These are phyloP conservation scores for Symbiodinium natans DNA, from an alignment of 73 alveolate species.

Conservation along the genomic window DNA sequence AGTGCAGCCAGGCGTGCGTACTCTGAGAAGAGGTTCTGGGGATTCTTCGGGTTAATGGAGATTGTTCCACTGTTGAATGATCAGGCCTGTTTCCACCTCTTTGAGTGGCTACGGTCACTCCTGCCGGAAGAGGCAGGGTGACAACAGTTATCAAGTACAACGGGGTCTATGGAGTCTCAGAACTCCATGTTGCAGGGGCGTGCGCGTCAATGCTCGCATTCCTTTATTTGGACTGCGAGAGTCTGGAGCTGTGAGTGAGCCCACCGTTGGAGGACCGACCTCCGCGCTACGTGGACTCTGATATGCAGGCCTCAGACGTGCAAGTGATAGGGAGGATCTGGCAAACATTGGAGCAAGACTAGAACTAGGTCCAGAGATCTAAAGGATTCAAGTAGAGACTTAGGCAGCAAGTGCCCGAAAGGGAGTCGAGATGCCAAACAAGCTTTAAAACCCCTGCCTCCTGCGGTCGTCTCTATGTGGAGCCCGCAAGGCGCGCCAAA, in stretches of 20 bases:
- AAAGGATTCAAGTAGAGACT: not conserved
- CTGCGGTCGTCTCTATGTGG: no score
- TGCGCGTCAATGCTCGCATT: no score
- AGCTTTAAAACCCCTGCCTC: no score
- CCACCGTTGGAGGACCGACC: conserved; percentile 58
- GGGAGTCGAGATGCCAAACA: no score
- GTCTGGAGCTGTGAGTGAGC: no score
- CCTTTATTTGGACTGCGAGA: no score
- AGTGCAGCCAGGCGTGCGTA: conserved; percentile 45
- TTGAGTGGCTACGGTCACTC: conserved; percentile 39
- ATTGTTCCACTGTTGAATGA: not conserved
- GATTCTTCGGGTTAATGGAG: not conserved
- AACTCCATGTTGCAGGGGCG: no score
- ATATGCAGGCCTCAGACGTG: not conserved
- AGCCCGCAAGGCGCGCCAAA: no score
- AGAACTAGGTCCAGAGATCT: not conserved
- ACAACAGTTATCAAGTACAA: not conserved
- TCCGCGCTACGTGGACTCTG: conserved; percentile 23
- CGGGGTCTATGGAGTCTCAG: not conserved
- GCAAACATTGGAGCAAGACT: not conserved
- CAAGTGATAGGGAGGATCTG: not conserved
- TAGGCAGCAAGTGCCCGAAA: not conserved
- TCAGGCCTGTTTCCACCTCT: conserved; percentile 71
- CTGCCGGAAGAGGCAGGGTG: conserved; percentile 57
- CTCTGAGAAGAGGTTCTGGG: not conserved